Base-by-base conservation (phyloP, 2,329 filamentous ascomycete species). In the Pestalotiopsis fici region DNA sequence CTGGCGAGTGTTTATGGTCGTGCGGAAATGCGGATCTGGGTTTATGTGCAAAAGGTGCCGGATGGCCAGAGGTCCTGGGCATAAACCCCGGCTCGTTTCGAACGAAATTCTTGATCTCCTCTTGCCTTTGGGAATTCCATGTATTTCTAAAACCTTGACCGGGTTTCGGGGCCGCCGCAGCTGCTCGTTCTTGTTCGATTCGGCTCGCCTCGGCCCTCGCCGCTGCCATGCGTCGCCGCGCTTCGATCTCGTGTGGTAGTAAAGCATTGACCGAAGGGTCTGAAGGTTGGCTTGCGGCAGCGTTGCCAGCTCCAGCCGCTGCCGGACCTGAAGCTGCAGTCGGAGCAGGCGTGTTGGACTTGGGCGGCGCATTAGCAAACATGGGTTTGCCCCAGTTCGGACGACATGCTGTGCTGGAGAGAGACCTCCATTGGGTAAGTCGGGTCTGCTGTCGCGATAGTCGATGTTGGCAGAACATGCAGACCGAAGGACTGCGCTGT, bases 401-500 rank as follows among this genome's bases (percentile, higher is more conserved):
- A 21, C 56, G 66, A 15, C 15, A 43, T 55, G n/a, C 66, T 11
- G 73, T 69, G 18, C 43, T 69, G 21, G 73, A 73, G 31, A 74
- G 68, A 11, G 68, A 56, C 23, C 70, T 28, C 11, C 61, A 61
- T 6, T 59, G 67, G 23, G 67, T 70, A 50, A 68, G 65, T 11
- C 66, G 66, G 28, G 66, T 54, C 31, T 65, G 68, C 57, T 68
- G 71, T 18, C 69, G 59, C 37, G 70, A 72, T 23, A 73, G 72
- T 56, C 74, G 73, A 68, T 73, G 69, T 67, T 71, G 74, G 68
- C 74, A 76, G 69, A 76, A 74, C 66, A 71, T 71, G 70, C 73
- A 78, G 68, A 77, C 73, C 55, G 74, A 76, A 66, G 67, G 72
- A 66, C 75, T 73, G 67, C 71, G 72, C 76, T 77, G 61, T 56